Percentiles rank a stretch among this genome's conserved stretches.
Conservation (phyloP, 768 basidiomycete genomes). For the Russula sp. region DNA sequence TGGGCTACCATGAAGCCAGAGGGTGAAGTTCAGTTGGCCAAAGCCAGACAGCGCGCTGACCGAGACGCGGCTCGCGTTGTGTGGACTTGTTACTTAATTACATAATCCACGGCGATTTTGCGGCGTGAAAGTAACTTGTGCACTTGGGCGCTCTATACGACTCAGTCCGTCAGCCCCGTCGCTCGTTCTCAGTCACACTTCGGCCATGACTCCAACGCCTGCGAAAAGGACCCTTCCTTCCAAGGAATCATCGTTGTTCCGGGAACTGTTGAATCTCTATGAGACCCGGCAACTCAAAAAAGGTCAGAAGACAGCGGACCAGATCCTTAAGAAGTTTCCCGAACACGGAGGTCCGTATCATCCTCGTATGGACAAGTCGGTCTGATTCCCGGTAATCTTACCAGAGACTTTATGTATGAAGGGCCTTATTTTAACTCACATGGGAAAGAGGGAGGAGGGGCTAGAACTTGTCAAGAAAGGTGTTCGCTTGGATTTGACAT, state of each 20-base stretch:
- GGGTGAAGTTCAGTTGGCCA: background rate
- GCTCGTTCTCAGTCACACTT: background rate
- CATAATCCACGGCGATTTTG: background rate
- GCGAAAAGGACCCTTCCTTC: constrained; percentile 57
- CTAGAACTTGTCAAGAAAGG: constrained; percentile 81
- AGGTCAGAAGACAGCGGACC: constrained; percentile 84
- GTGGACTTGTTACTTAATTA: constrained; percentile 9
- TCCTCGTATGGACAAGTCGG: background rate
- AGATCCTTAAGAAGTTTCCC: constrained; percentile 91
- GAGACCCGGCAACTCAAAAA: constrained; percentile 86
- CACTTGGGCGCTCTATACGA: background rate
- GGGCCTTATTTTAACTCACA: constrained; percentile 76
- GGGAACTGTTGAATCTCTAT: constrained; percentile 78
- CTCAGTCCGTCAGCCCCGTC: background rate
- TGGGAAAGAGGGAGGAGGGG: constrained; percentile 75
- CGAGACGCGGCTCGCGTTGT: constrained; percentile 22
- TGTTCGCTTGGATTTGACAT: constrained; percentile 69
- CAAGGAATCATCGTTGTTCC: constrained; percentile 82
- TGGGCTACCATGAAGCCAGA: constrained; percentile 56
- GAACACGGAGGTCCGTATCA: constrained; percentile 76
- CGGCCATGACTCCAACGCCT: constrained; percentile 23
- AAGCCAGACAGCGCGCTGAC: background rate
- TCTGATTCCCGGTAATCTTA: constrained; percentile 12
- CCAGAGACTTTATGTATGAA: constrained; percentile 96
- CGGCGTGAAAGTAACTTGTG: background rate